These are phyloP conservation scores for Cyberlindnera suaveolens DNA, from an alignment of 805 yeast species.

Conservation along the genomic window DNA sequence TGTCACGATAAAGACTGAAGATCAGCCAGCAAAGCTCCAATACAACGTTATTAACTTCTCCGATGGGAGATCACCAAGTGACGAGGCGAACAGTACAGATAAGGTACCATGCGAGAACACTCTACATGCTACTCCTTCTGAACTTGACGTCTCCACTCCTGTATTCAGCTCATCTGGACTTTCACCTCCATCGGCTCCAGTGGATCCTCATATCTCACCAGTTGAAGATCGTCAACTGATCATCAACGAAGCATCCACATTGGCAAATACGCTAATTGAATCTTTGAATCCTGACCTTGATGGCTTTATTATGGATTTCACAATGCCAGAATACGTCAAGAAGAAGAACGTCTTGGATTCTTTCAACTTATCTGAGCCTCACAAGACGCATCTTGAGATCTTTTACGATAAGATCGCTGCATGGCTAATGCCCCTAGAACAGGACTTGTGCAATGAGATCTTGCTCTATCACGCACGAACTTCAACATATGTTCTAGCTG, in stretches of 20 bases:
- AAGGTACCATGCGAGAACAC: too few species aligned
- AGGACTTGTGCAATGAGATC: constrained; percentile 45
- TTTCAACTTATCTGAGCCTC: constrained; percentile 18
- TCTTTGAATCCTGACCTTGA: constrained; percentile 15
- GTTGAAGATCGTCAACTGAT: constrained; percentile 11
- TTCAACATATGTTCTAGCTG: constrained; percentile 48
- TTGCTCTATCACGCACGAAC: constrained; percentile 40
- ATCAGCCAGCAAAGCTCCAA: neutral
- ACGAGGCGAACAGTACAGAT: neutral
- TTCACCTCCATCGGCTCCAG: too few species aligned
- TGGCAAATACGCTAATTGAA: constrained; percentile 21
- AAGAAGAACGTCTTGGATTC: constrained; percentile 18
- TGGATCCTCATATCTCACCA: constrained; percentile 8
- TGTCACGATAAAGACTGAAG: constrained; percentile 1
- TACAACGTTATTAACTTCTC: neutral
- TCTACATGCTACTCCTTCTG: too few species aligned
- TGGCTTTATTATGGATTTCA: constrained; percentile 15
- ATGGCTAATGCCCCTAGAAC: constrained; percentile 23
- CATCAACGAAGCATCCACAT: constrained; percentile 17
- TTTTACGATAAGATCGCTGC: constrained; percentile 20
- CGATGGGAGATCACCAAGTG: neutral
- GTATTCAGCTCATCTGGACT: too few species aligned
- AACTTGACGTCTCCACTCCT: too few species aligned
- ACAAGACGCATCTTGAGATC: constrained; percentile 16
- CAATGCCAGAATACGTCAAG: constrained; percentile 13